Conservation (phyloP, 306 rosid species). For the Lathyrus oleraceus region DNA sequence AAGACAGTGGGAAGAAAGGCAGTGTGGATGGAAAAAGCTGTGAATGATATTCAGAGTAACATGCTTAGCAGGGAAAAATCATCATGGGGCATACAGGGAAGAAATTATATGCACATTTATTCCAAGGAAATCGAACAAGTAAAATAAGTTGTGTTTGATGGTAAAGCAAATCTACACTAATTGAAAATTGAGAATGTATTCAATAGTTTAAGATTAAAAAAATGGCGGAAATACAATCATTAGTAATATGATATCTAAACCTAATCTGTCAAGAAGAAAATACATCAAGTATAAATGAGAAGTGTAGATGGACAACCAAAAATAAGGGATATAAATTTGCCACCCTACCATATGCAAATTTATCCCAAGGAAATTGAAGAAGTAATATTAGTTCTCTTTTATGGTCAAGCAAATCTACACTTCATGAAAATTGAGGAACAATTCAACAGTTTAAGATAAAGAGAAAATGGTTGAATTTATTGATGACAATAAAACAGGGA, state of each 20-base stretch:
- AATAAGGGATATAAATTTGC: no score
- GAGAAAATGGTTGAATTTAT: not conserved
- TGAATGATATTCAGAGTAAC: constrained; percentile 9
- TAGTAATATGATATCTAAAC: no score
- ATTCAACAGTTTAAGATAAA: not conserved
- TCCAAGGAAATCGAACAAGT: not conserved
- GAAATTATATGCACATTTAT: not conserved
- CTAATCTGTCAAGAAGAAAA: no score
- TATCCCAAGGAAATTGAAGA: not conserved
- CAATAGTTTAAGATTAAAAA: no score
- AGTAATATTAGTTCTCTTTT: not conserved
- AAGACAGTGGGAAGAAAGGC: constrained; percentile 15
- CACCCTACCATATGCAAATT: not conserved
- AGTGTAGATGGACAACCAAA: not conserved
- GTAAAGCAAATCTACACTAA: not conserved
- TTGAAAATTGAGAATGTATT: not conserved
- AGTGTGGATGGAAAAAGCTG: constrained; percentile 22
- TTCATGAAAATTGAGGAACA: not conserved
- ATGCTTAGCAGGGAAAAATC: constrained; percentile 11
- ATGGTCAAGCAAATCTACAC: not conserved
- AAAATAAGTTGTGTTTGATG: not conserved
- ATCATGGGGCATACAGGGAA: constrained; percentile 29
- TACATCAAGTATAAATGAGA: no score
- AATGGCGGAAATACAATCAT: no score
- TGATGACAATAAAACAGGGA: not conserved